phyloP scores from a whole-genome alignment of 1,284 basidiomycete genomes.

The Tylopilus sp. region DNA sequence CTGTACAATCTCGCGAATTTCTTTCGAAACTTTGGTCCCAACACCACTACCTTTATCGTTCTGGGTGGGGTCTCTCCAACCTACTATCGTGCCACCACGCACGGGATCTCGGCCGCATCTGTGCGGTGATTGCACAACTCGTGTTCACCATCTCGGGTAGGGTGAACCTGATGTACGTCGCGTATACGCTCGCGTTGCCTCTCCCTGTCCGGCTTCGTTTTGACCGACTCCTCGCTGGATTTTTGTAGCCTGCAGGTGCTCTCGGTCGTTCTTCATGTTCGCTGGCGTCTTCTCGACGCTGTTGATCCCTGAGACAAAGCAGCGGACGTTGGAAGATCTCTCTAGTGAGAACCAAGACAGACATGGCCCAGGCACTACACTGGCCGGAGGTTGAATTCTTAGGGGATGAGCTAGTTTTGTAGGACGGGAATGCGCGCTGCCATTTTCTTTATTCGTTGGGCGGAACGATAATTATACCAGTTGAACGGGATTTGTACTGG shows the following conservation, averaged over 20 bases:
- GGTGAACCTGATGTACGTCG: too few relatives aligned
- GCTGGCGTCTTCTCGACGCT: not conserved
- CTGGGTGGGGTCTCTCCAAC: constrained; percentile 76
- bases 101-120: constrained; percentile 51
- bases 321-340: too few relatives aligned
- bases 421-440: too few relatives aligned
- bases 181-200: too few relatives aligned
- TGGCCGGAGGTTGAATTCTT: too few relatives aligned
- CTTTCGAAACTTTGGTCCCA: constrained; percentile 62
- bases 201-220: not conserved
- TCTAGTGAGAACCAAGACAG: too few relatives aligned
- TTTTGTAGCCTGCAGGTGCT: not conserved
- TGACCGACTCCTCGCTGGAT: not conserved
- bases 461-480: too few relatives aligned
- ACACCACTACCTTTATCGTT: constrained; percentile 68
- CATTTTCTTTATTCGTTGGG: too few relatives aligned
- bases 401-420: too few relatives aligned
- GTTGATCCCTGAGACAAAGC: not conserved
- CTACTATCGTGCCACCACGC: constrained; percentile 64
- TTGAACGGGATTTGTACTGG: too few relatives aligned
- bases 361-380: too few relatives aligned
- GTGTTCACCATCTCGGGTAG: too few relatives aligned
- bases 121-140: not conserved
- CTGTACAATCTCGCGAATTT: constrained; percentile 59
- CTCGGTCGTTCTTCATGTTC: not conserved